Evolutionary conservation across 139 green algal genomes (phyloP).

Genomic region (Picochlorum costavermella): DNA sequence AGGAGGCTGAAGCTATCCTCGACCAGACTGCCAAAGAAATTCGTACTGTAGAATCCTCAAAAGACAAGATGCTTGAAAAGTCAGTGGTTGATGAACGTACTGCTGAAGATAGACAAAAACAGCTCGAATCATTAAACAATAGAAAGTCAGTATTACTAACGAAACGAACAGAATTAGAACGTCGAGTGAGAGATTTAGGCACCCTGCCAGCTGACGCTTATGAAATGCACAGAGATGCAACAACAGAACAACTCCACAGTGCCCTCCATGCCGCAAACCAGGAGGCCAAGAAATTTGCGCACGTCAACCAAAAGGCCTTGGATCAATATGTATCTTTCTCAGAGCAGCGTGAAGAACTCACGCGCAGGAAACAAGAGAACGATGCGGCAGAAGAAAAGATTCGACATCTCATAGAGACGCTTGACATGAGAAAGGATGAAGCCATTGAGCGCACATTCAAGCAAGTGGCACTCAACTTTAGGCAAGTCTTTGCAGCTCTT

Average conservation of each 20-base stretch:
- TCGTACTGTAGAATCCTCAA: slow-evolving; percentile 29
- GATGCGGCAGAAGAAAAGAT: slow-evolving; percentile 64
- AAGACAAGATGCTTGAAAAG: slow-evolving; percentile 33
- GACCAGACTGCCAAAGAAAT: neutral
- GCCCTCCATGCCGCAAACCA: slow-evolving; percentile 47
- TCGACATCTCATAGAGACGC: slow-evolving; percentile 66
- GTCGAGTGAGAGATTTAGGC: slow-evolving; percentile 85
- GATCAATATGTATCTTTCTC: slow-evolving; percentile 94
- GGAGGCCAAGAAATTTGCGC: slow-evolving; percentile 58
- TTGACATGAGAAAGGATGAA: slow-evolving; percentile 96
- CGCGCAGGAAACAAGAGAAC: slow-evolving; percentile 29
- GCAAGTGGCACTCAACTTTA: slow-evolving; percentile 88
- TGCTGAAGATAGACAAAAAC: neutral
- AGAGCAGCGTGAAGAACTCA: slow-evolving; percentile 77
- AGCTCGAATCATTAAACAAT: slow-evolving; percentile 53
- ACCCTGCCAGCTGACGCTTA: slow-evolving; percentile 79
- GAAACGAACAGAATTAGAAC: slow-evolving; percentile 59
- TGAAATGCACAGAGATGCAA: slow-evolving; percentile 49
- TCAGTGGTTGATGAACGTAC: slow-evolving; percentile 21
- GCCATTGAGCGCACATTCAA: slow-evolving; percentile 97
- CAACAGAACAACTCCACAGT: slow-evolving; percentile 53
- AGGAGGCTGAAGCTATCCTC: neutral
- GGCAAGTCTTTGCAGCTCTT: slow-evolving; percentile 83
- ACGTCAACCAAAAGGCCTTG: slow-evolving; percentile 94
- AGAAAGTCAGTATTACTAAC: slow-evolving; percentile 35